Base-by-base conservation (phyloP, 164 flowering plant genomes). In the Kingdonia uniflora region DNA sequence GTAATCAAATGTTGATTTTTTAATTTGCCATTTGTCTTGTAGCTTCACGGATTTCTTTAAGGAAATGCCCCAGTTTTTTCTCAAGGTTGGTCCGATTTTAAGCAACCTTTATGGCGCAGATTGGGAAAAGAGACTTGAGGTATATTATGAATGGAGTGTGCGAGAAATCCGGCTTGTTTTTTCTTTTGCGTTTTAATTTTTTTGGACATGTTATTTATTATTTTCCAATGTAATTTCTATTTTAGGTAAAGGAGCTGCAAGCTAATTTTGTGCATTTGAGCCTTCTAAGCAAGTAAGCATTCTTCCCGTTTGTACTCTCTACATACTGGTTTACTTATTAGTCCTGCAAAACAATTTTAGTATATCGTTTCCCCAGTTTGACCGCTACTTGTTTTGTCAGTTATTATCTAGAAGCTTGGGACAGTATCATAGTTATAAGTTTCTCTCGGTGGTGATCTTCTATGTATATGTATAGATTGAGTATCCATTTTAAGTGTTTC, bases 91-190 rank as follows among this genome's bases (percentile, higher is more conserved):
- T 52, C 75, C 82, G 23, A 59, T 78, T 58, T 60, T 92, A 26
- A 71, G 80, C 52, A 71, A 62, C 42, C 52, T 80, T 22, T 88
- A 81, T 71, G 95, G 96, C 2, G 43, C 71, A 37, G 86, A 92
- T 65, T 92, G 99, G 96, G 87, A 88, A 71, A 82, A 75, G 68
- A 84, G 79, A 57, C 81, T 92, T 20, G 80, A 88, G 99, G 96
- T n/a, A n/a, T n/a, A n/a, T n/a, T n/a, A n/a, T n/a, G n/a, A n/a
- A n/a, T n/a, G n/a, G n/a, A n/a, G n/a, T n/a, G n/a, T n/a, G n/a
- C n/a, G n/a, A n/a, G n/a, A 8, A 29, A 29, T 29, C 35, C 8
- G 35, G 4, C 4, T 3, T 29, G 35, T 29, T 8, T 4, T 29
- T 29, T 29, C 35, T 29, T 38, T 15, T 33, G 6, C 19, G 11